Conservation (phyloP, 768 basidiomycete species). For the Lactarius indigo region DNA sequence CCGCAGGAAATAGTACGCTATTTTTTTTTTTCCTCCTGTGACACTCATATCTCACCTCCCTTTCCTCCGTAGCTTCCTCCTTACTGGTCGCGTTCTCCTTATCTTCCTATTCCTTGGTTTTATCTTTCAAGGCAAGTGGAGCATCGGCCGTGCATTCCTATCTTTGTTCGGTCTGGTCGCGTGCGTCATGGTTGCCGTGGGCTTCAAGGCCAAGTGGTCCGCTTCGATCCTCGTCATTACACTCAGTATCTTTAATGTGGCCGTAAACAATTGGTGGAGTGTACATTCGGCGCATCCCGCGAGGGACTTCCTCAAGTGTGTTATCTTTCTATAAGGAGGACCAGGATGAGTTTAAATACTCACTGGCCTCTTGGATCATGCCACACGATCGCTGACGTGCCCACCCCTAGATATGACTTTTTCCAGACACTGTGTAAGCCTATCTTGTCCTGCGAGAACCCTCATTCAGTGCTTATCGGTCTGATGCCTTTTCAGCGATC, state of each 20-base stretch:
- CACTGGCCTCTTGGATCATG: conserved; percentile 3
- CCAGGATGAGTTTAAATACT: conserved; percentile 3
- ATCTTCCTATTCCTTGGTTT: conserved; percentile 99
- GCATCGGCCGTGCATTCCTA: conserved; percentile 77
- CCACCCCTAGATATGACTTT: conserved; percentile 80
- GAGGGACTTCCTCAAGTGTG: conserved; percentile 93
- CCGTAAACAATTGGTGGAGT: conserved; percentile 99
- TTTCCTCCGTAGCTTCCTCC: conserved; percentile 69
- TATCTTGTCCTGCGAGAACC: not conserved
- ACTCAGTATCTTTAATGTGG: conserved; percentile 92
- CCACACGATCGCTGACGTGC: conserved; percentile 27
- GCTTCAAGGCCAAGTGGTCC: conserved; percentile 99
- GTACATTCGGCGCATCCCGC: conserved; percentile 91
- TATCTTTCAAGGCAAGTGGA: conserved; percentile 92
- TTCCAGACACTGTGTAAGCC: conserved; percentile 88
- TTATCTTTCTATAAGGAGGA: not conserved
- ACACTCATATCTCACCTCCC: conserved; percentile 10
- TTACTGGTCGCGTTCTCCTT: conserved; percentile 92
- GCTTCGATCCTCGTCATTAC: conserved; percentile 92
- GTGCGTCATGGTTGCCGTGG: conserved; percentile 94
- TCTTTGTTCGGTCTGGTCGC: conserved; percentile 88
- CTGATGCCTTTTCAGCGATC: conserved; percentile 53
- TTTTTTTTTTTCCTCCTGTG: conserved; percentile 5
- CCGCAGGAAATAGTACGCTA: conserved; percentile 91
- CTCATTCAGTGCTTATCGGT: conserved; percentile 9